Base-by-base conservation (phyloP, 768 basidiomycete genomes). In the Russula sp. region DNA sequence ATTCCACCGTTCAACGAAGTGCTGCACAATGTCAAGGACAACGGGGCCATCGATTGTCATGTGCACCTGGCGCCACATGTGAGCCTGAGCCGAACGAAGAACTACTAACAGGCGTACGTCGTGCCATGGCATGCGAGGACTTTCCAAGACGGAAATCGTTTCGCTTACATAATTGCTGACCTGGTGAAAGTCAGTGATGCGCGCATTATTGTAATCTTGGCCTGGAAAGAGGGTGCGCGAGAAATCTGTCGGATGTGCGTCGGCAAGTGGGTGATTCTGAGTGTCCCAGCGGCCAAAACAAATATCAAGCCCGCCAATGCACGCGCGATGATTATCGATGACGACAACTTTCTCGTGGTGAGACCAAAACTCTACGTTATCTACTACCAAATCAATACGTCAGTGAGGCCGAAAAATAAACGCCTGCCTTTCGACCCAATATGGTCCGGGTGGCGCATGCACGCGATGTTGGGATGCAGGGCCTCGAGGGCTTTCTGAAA, bases 251-350 rank as follows among this genome's bases (percentile, higher is more conserved):
- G 93, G 94, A 71, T 98, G 94, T 3, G 85, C 91, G 70, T 99
- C 96, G 4, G 94, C 89, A 44, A 98, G 81, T 1, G 94, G 94
- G 72, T 94, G 90, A 45, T 78, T 88, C 70, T 91, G 85, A 0
- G 90, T 92, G 75, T 98, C 97, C 95, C 96, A 99, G 20, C 97
- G 88, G 11, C 97, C 97, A 68, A 94, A 97, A 77, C 94, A 98
- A 18, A 97, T 79, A 73, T 99, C 97, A 32, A 99, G 84, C 11
- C 97, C 97, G 27, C 97, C 97, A 58, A 97, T 86, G 68, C 88
- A 89, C 2, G 91, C 93, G 55, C 77, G 80, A 69, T 89, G 85
- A 70, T 94, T 91, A 72, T 97, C 94, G 7, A 96, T 86, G 31
- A 93, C 83, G 22, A 94, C 89, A 50, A 93, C 84, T 79, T 95